Evolutionary conservation across 1,139 yeast species (phyloP).

Genomic region (Komagataea norvegica): DNA sequence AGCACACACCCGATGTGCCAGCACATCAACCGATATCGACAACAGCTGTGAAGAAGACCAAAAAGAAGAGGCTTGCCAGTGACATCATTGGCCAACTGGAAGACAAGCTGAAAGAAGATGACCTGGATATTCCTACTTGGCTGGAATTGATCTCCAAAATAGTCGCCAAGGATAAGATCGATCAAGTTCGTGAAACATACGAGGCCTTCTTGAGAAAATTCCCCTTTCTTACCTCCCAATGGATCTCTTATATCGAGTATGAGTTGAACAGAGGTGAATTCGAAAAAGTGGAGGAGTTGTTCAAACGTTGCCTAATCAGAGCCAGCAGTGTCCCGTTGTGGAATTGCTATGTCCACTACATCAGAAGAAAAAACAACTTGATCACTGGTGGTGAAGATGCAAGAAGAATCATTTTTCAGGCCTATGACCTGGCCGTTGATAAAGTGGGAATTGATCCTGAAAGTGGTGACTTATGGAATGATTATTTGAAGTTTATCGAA

Average conservation of each 20-base stretch:
- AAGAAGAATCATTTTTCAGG: conserved; percentile 67
- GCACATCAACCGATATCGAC: too few relatives aligned
- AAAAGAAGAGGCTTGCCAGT: conserved; percentile 22
- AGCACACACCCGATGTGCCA: conserved; percentile 29
- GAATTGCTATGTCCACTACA: conserved; percentile 71
- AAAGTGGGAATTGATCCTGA: conserved; percentile 75
- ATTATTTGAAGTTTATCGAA: conserved; percentile 74
- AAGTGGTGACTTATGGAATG: conserved; percentile 74
- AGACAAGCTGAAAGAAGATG: conserved; percentile 53
- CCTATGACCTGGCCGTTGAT: conserved; percentile 78
- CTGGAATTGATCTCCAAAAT: conserved; percentile 49
- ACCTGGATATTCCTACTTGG: conserved; percentile 57
- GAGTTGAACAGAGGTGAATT: conserved; percentile 70
- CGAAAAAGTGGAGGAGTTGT: conserved; percentile 58
- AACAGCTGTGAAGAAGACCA: conserved; percentile 23
- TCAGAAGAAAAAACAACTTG: conserved; percentile 72
- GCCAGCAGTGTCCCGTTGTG: conserved; percentile 65
- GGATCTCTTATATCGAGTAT: conserved; percentile 70
- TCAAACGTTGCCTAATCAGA: conserved; percentile 54
- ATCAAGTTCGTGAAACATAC: conserved; percentile 55
- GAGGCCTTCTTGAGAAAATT: conserved; percentile 60
- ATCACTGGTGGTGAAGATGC: conserved; percentile 85
- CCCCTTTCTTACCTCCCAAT: conserved; percentile 58
- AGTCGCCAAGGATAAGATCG: conserved; percentile 55
- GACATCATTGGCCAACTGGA: conserved; percentile 40